A percentile compares a stretch with the other conserved stretches of the same genome.
These are phyloP conservation scores for Fusarium sororula DNA, from an alignment of 2,329 filamentous ascomycete genomes.

Conservation along the genomic window DNA sequence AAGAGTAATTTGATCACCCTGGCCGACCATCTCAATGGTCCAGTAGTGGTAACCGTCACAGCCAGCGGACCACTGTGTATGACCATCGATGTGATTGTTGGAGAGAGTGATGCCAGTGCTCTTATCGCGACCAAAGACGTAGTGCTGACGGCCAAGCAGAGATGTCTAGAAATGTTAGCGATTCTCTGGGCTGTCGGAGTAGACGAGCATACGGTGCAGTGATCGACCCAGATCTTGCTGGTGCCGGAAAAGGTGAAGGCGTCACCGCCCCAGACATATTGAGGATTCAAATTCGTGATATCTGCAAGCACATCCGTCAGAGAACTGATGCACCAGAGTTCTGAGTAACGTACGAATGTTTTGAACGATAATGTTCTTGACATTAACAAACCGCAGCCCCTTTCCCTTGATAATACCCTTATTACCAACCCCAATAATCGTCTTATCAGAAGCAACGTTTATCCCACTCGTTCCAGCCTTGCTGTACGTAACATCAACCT, in stretches of 20 bases:
- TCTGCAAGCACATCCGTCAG: not conserved
- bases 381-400: constrained; percentile 47
- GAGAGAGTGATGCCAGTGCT: constrained; percentile 53
- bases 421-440: constrained; percentile 50
- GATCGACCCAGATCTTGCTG: constrained; percentile 33
- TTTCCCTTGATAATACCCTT: constrained; percentile 53
- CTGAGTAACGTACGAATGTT: constrained; percentile 3
- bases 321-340: accelerated
- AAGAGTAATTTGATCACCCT: constrained; percentile 19
- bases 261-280: constrained; percentile 35
- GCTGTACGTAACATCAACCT: constrained; percentile 4
- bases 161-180: constrained; percentile 12
- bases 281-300: constrained; percentile 26
- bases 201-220: too few relatives aligned
- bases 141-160: constrained; percentile 25
- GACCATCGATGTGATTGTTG: constrained; percentile 57
- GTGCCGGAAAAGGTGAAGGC: constrained; percentile 22
- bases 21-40: constrained; percentile 37
- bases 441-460: constrained; percentile 52
- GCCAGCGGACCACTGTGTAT: constrained; percentile 52
- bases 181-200: too few relatives aligned
- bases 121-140: constrained; percentile 28
- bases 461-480: constrained; percentile 15
- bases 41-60: constrained; percentile 60
- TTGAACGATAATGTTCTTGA: constrained; percentile 48